Evolutionary conservation across 2,329 filamentous ascomycete genomes (phyloP).

Genomic region (Myriosclerotinia duriaeana): DNA sequence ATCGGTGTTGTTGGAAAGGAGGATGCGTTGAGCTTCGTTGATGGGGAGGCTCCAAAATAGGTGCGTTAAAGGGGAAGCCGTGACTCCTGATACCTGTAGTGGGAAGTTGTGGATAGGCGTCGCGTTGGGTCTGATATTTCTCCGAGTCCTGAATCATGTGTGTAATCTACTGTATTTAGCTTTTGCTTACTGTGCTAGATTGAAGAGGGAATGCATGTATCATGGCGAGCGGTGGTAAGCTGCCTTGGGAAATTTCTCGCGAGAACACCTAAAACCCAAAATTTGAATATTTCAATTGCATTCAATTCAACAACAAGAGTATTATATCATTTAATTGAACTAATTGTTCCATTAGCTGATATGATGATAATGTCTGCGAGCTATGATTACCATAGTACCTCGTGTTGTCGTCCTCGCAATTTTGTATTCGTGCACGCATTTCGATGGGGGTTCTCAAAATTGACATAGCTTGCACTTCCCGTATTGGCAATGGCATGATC

Average conservation of each 20-base stretch:
- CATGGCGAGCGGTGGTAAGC: neutral
- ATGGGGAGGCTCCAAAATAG: constrained; percentile 62
- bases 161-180: constrained; percentile 9
- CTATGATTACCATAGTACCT: neutral
- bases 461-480: neutral
- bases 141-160: neutral
- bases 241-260: neutral
- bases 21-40: constrained; percentile 89
- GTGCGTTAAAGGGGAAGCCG: neutral
- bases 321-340: no score
- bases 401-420: neutral
- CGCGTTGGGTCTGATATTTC: neutral
- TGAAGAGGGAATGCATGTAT: neutral
- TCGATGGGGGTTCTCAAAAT: neutral
- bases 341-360: neutral
- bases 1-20: constrained; percentile 88
- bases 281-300: no score
- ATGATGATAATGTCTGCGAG: neutral
- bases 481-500: no score
- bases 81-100: neutral
- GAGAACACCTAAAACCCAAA: no score
- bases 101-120: neutral
- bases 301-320: no score
- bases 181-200: neutral
- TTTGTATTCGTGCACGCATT: neutral